phyloP scores from a whole-genome alignment of 2,329 filamentous ascomycete species.

The Drechslerella coelobrocha region DNA sequence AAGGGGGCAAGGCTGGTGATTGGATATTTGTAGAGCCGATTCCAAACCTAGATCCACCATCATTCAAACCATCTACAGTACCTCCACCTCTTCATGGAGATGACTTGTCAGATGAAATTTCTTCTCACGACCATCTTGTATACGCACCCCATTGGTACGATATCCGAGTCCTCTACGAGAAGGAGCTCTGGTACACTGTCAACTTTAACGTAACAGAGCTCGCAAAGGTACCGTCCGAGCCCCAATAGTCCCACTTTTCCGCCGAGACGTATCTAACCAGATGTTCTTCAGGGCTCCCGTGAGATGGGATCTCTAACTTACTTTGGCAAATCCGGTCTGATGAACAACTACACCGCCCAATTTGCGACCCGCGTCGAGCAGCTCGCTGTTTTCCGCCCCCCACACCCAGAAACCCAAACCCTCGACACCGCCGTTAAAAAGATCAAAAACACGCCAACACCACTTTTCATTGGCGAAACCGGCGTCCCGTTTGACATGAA shows the following conservation, averaged over 20 bases:
- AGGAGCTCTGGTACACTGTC: constrained; percentile 58
- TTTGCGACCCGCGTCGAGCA: constrained; percentile 58
- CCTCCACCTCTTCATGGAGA: constrained; percentile 52
- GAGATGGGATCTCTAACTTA: constrained; percentile 56
- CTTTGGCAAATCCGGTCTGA: constrained; percentile 58
- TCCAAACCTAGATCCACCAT: constrained; percentile 60
- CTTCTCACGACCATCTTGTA: constrained; percentile 56
- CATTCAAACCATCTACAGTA: constrained; percentile 55
- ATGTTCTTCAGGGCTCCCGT: constrained; percentile 50
- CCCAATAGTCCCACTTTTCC: neutral
- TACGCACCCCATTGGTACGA: constrained; percentile 61
- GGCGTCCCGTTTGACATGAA: constrained; percentile 61
- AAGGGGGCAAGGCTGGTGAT: constrained; percentile 55
- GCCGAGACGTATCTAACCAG: neutral
- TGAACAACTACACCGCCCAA: constrained; percentile 59
- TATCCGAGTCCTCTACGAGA: constrained; percentile 60
- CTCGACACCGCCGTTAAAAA: constrained; percentile 36
- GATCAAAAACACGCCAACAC: constrained; percentile 56
- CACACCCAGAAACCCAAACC: constrained; percentile 41
- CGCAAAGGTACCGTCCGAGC: constrained; percentile 44
- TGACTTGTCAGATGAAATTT: constrained; percentile 53
- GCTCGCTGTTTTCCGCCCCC: constrained; percentile 55
- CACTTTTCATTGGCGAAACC: constrained; percentile 59
- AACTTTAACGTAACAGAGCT: constrained; percentile 59
- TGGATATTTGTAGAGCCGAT: constrained; percentile 60